Percentiles rank a stretch among this genome's conserved stretches.
Conservation (phyloP, 2,329 filamentous ascomycete genomes). For the Paecilomyces dactylethromorphus region DNA sequence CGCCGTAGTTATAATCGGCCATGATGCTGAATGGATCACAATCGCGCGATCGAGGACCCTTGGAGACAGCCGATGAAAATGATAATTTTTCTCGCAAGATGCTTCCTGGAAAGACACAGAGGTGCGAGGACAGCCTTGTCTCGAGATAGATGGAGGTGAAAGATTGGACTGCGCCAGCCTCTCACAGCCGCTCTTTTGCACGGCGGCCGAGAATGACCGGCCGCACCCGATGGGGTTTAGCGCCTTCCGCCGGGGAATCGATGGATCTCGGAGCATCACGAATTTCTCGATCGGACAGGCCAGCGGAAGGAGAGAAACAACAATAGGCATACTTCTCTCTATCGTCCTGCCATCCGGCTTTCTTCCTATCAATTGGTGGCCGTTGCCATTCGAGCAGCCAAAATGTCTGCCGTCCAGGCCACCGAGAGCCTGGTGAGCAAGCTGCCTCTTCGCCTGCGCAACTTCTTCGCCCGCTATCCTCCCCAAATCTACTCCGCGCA, state of each 20-base stretch:
- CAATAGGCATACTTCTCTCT: background rate
- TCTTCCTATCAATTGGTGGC: background rate
- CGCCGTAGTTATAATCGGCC: constrained; percentile 68
- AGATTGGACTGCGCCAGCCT: background rate
- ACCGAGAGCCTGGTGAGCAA: constrained; percentile 13
- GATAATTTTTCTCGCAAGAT: constrained; percentile 3
- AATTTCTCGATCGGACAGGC: background rate
- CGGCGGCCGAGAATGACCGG: constrained; percentile 4
- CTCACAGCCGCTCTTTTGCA: background rate
- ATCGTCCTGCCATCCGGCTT: background rate
- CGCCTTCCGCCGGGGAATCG: constrained; percentile 1
- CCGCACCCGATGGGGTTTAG: constrained; percentile 15
- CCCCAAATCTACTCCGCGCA: constrained; percentile 49
- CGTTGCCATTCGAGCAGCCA: background rate
- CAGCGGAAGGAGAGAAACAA: background rate
- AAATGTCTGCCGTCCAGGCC: constrained; percentile 13
- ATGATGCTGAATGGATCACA: constrained; percentile 36
- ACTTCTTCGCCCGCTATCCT: constrained; percentile 87
- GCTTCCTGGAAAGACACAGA: background rate
- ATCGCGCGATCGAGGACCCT: background rate
- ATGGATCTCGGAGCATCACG: background rate
- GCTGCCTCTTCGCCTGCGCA: constrained; percentile 69
- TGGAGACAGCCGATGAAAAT: constrained; percentile 1
- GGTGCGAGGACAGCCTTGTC: background rate
- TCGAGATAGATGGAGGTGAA: background rate